Evolutionary conservation across 306 rosid genomes (phyloP).

Genomic region (Casuarina equisetifolia): DNA sequence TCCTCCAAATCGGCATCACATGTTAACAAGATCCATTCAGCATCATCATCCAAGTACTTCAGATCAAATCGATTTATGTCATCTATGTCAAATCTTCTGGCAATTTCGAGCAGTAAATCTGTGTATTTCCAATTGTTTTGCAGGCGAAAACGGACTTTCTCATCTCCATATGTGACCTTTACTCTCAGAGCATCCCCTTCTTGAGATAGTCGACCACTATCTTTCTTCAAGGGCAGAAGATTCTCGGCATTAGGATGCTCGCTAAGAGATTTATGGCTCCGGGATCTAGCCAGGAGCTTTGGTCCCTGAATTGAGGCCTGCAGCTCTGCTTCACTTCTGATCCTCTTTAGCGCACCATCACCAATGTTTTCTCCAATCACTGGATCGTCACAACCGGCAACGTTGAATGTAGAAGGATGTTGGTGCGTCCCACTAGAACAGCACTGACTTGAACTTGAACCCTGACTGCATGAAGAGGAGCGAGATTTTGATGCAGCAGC

Average conservation of each 20-base stretch:
- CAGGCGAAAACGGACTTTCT: conserved; percentile 73
- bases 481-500: conserved; percentile 62
- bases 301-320: conserved; percentile 35
- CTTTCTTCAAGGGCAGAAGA: conserved; percentile 13
- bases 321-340: conserved; percentile 70
- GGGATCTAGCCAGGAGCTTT: conserved; percentile 52
- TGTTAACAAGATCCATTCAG: conserved; percentile 86
- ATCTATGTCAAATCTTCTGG: conserved; percentile 52
- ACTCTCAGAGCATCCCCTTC: conserved; percentile 46
- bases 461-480: conserved; percentile 65
- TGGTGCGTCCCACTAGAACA: conserved; percentile 67
- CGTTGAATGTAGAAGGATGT: conserved; percentile 27
- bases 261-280: conserved; percentile 57
- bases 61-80: conserved; percentile 63
- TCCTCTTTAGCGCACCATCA: conserved; percentile 52
- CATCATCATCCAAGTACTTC: conserved; percentile 91
- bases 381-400: conserved; percentile 39
- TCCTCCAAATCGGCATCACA: conserved; percentile 92
- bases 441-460: conserved; percentile 76
- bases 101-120: conserved; percentile 64
- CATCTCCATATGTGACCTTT: conserved; percentile 76
- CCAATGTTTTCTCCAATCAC: conserved; percentile 38
- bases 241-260: conserved; percentile 37
- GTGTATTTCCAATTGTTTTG: conserved; percentile 45
- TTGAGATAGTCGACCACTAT: conserved; percentile 17